Conservation (phyloP, 2,329 filamentous ascomycete genomes). For the Beauveria scarabaeidicola region DNA sequence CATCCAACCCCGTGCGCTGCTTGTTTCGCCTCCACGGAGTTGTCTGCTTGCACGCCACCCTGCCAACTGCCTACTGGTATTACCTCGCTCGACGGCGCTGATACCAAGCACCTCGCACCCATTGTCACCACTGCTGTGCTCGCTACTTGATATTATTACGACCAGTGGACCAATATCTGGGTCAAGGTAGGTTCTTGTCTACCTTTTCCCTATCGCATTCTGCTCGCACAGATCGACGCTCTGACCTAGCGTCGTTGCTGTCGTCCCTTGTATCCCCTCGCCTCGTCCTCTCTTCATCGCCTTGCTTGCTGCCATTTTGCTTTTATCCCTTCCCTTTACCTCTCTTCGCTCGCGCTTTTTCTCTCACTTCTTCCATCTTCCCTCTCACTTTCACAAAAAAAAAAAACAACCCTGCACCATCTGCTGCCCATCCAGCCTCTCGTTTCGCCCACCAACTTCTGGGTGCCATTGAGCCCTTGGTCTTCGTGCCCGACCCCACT, state of each 20-base stretch:
- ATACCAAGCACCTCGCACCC: too few relatives aligned
- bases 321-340: not conserved
- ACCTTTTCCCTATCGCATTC: too few relatives aligned
- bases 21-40: not conserved
- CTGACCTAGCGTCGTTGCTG: not conserved
- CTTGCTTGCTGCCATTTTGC: not conserved
- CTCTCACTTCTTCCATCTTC: not conserved
- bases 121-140: too few relatives aligned
- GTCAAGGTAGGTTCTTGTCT: too few relatives aligned
- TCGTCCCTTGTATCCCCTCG: not conserved
- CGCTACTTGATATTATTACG: too few relatives aligned
- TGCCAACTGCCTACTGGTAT: not conserved
- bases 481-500: constrained; percentile 10
- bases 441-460: not conserved
- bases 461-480: not conserved
- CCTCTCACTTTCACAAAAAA: not conserved
- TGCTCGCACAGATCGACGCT: not conserved
- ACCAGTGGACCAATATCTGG: too few relatives aligned
- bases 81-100: not conserved
- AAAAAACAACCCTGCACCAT: not conserved
- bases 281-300: not conserved
- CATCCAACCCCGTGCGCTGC: not conserved
- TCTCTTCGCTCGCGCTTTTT: not conserved
- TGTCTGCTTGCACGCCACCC: not conserved
- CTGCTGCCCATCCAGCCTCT: not conserved